These are phyloP conservation scores for Eutrema heterophyllum DNA, from an alignment of 345 rosid species.

Conservation along the genomic window DNA sequence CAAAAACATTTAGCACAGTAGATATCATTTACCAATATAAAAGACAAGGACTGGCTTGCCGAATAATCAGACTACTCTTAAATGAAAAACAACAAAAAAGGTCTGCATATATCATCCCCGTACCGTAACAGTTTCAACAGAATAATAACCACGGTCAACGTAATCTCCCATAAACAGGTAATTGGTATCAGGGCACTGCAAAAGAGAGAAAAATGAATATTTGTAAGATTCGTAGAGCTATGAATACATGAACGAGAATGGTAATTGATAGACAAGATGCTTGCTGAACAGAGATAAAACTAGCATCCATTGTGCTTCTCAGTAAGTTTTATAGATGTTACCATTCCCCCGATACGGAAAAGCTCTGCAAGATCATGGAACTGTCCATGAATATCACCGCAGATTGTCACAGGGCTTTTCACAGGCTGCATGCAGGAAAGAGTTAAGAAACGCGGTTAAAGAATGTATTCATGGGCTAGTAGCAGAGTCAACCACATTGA, in stretches of 20 bases:
- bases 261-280: background rate
- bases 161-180: constrained; percentile 97
- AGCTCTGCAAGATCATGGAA: constrained; percentile 99
- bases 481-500: constrained; percentile 8
- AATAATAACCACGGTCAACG: constrained; percentile 95
- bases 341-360: constrained; percentile 95
- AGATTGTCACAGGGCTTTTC: constrained; percentile 90
- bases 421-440: constrained; percentile 58
- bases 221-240: background rate
- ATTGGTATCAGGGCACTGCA: constrained; percentile 92
- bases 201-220: constrained; percentile 1
- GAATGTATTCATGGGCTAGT: background rate
- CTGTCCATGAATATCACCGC: constrained; percentile 97
- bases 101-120: constrained; percentile 1
- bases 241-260: background rate
- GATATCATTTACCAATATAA: background rate
- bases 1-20: background rate
- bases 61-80: background rate
- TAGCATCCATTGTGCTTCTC: background rate
- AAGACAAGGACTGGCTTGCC: background rate
- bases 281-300: background rate
- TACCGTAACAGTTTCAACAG: constrained; percentile 96
- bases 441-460: background rate
- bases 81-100: background rate
- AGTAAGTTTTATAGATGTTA: constrained; percentile 23